Evolutionary conservation across 164 flowering plant species (phyloP), one percentile per base, ranked within the genome.

Genomic region (Chloranthus sessilifolius): DNA sequence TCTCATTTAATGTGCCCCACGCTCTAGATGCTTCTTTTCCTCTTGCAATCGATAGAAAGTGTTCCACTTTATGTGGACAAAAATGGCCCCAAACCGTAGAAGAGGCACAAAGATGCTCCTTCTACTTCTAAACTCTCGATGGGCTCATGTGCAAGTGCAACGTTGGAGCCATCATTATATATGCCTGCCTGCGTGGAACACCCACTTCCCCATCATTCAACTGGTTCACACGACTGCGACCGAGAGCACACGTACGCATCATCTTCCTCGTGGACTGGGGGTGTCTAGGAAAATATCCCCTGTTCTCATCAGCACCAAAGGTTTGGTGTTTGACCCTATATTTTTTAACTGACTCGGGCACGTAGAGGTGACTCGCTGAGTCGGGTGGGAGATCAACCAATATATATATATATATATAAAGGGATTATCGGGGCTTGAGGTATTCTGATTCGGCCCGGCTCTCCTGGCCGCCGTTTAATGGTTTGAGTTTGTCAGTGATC

Each of bases 91-190:
- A 30, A 45, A 45, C 54, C 27, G 56, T 61, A 25, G 47, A 39
- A 33, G 41, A 52, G 65, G 23, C 40, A 29, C 57, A 41, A 50
- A 58, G 49, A 50, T 43, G 41, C 56, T 48, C 29, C 27, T 15
- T 47, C 28, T 16, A 15, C 37, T 31, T n/a, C 21, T 37, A 2
- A 26, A 12, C 25, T 35, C 35, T 26, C n/a, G 26, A 59, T 55
- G 47, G 50, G 42, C 25, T 17, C 48, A 23, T 63, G 48, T 45
- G 65, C 83, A 75, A n/a, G n/a, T n/a, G n/a, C n/a, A n/a, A n/a
- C 80, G 83, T 71, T 80, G 72, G 52, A 57, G 67, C 67, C 65
- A 75, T 78, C 70, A 70, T 67, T 56, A 24, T 38, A 55, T 41
- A 35, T 56, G n/a, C n/a, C n/a, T n/a, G n/a, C n/a, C n/a, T n/a